A percentile compares a stretch with the other conserved stretches of the same genome.
Evolutionary conservation across 2,329 filamentous ascomycete species (phyloP).

Genomic region (Hymenoscyphus occultus): DNA sequence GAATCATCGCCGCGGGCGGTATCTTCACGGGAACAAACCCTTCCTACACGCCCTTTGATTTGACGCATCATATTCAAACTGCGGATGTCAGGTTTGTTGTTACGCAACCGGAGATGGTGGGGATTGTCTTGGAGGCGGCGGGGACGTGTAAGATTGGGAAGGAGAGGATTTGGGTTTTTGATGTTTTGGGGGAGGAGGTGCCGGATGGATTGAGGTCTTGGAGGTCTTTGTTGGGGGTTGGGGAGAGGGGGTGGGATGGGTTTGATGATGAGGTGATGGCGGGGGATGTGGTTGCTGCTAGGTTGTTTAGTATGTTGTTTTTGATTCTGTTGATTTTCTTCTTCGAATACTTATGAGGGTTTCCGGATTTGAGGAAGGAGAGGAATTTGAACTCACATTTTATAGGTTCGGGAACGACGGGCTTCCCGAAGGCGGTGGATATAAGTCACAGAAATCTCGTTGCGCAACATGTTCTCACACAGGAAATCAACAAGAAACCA

Average conservation of each 20-base stretch:
- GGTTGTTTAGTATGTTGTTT: slow-evolving; percentile 37
- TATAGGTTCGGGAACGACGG: slow-evolving; percentile 54
- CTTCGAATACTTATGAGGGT: background rate
- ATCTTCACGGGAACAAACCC: slow-evolving; percentile 32
- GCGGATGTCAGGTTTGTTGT: slow-evolving; percentile 30
- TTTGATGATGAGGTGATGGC: slow-evolving; percentile 29
- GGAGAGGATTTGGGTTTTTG: slow-evolving; percentile 32
- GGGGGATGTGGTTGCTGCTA: slow-evolving; percentile 41
- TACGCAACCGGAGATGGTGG: slow-evolving; percentile 28
- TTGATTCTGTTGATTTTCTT: background rate
- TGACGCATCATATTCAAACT: slow-evolving; percentile 33
- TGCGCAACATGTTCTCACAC: slow-evolving; percentile 40
- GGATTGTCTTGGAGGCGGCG: slow-evolving; percentile 23
- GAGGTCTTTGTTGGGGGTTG: slow-evolving; percentile 23
- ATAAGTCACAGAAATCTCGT: slow-evolving; percentile 39
- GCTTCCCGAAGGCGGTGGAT: slow-evolving; percentile 45
- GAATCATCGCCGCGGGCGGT: slow-evolving; percentile 32
- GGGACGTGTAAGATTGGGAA: slow-evolving; percentile 31
- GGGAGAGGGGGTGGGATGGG: slow-evolving; percentile 29
- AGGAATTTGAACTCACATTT: background rate
- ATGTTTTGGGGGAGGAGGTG: slow-evolving; percentile 22
- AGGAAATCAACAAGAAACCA: slow-evolving; percentile 51
- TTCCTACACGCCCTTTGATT: slow-evolving; percentile 31
- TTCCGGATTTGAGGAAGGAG: background rate
- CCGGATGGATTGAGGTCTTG: slow-evolving; percentile 27